These are phyloP conservation scores for Kandelia obovata DNA, from an alignment of 345 rosid species.

Conservation along the genomic window DNA sequence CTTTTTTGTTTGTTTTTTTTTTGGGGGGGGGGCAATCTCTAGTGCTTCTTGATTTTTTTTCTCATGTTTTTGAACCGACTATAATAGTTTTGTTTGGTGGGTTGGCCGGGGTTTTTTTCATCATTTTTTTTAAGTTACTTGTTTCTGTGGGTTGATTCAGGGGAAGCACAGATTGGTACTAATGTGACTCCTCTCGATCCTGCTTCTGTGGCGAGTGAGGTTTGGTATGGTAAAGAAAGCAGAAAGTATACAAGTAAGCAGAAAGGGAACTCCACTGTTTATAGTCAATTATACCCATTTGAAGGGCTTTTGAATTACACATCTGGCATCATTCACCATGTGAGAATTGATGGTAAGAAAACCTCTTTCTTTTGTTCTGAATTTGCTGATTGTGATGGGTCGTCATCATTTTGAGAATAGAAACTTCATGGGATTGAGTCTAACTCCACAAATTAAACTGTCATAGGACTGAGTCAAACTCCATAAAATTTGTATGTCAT, in stretches of 20 bases:
- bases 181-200: conserved; percentile 61
- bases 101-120: neutral
- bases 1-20: too few species aligned
- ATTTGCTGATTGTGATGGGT: neutral
- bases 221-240: conserved; percentile 60
- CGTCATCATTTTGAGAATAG: too few species aligned
- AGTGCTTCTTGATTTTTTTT: neutral
- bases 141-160: conserved; percentile 29
- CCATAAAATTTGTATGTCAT: too few species aligned
- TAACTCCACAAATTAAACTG: too few species aligned
- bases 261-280: conserved; percentile 55
- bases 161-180: conserved; percentile 62
- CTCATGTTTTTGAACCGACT: neutral
- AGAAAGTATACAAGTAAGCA: conserved; percentile 37
- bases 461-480: too few species aligned
- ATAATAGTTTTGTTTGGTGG: neutral
- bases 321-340: conserved; percentile 84
- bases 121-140: neutral
- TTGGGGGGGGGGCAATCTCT: too few species aligned
- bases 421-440: too few species aligned
- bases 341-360: conserved; percentile 54
- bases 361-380: neutral
- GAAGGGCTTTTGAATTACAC: conserved; percentile 77
- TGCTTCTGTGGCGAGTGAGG: conserved; percentile 52
- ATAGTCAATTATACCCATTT: conserved; percentile 76